Base-by-base conservation (phyloP, 106 monocot genomes). In the Acorus calamus region DNA sequence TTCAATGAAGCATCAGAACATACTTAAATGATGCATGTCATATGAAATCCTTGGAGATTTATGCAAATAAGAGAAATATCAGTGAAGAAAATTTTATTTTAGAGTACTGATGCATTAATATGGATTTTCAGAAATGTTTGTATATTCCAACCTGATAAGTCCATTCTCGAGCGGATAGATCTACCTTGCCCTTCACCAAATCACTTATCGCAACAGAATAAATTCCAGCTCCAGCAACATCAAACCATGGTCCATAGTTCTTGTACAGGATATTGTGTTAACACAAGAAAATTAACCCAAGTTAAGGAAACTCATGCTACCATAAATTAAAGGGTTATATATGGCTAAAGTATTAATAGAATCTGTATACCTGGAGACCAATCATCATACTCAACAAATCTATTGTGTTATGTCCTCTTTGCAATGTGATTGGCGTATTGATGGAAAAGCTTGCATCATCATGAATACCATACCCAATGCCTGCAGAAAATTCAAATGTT, bases 201-300 rank as follows among this genome's bases (percentile, higher is more conserved):
- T 46, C 65, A 14, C 41, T 53, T 5, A 66, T 48, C 51, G 60
- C 41, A 42, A 66, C 73, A 8, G 53, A 73, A 41, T 13, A 52
- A 11, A 73, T 59, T 66, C 73, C 73, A 44, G 73, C 66, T 3
- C 53, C 47, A 7, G 51, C 11, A 41, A 73, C 46, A 73, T 73
- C 73, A 60, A 73, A 73, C 73, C 66, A 66, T 45, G 73, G 73
- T 60, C 73, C 73, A 60, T 60, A 73, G 57, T 73, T 73, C 73
- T 73, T 52, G 47, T 54, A 59, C 41, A 3, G 11, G 57, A 59
- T 53, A 50, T 46, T 42, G 28, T 28, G 28, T 28, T 28, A 28
- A 28, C 28, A 28, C 28, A 28, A 28, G 28, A 28, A 28, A 28
- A 28, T 28, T 28, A 28, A 28, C 28, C 28, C 28, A 28, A 28